These are phyloP conservation scores for Podila clonocystis DNA, from an alignment of 192 early-diverging fungal genomes.

Conservation along the genomic window DNA sequence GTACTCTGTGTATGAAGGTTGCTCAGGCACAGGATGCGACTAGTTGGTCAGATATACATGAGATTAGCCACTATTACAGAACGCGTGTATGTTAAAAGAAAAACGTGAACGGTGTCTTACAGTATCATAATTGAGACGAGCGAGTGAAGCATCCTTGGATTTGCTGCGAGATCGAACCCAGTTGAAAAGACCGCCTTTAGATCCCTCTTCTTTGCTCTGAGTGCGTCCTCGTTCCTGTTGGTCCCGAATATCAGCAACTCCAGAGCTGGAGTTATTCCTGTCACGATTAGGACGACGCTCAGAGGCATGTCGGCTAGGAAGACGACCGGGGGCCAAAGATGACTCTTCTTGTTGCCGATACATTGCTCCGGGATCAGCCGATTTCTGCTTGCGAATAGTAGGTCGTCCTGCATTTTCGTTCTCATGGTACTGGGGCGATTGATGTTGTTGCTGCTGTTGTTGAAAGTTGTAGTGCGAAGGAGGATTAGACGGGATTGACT, in stretches of 20 bases:
- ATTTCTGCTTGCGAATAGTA: conserved; percentile 33
- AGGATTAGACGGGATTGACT: background rate
- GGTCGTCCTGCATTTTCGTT: conserved; percentile 3
- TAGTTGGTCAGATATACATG: background rate
- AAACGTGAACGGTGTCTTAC: conserved; percentile 9
- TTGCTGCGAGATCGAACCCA: conserved; percentile 45
- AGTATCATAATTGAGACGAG: conserved; percentile 24
- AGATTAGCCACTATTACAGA: too few relatives aligned
- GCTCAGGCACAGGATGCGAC: conserved; percentile 22
- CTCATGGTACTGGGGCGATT: background rate
- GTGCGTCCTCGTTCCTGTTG: conserved; percentile 23
- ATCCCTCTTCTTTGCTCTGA: conserved; percentile 18
- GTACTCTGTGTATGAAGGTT: conserved; percentile 41
- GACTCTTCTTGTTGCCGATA: conserved; percentile 36
- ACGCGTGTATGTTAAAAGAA: too few relatives aligned
- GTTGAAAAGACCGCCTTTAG: conserved; percentile 29
- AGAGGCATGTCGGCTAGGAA: conserved; percentile 31
- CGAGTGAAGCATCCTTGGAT: conserved; percentile 26
- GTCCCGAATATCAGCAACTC: conserved; percentile 7
- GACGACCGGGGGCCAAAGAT: background rate
- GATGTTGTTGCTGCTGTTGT: background rate
- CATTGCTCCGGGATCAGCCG: conserved; percentile 30
- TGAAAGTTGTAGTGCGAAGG: background rate
- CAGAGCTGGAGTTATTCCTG: conserved; percentile 1
- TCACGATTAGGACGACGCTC: conserved; percentile 28